Conservation (phyloP, 2,329 filamentous ascomycete genomes). For the Cyanodermella asteris region DNA sequence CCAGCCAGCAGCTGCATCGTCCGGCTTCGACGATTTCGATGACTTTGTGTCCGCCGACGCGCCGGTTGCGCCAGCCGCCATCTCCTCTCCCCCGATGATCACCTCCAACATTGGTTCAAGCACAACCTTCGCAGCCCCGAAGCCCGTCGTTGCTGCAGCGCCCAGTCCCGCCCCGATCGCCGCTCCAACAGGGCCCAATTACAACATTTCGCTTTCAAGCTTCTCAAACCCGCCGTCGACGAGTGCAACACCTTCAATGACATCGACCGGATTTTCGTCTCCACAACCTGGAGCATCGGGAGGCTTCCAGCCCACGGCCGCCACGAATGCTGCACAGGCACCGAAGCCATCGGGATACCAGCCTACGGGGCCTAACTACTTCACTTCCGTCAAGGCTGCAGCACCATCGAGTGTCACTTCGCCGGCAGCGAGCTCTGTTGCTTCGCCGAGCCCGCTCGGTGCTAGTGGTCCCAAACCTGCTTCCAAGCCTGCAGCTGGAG, state of each 20-base stretch:
- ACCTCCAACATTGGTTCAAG: constrained; percentile 27
- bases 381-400: constrained; percentile 46
- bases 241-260: constrained; percentile 36
- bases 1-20: too few species aligned
- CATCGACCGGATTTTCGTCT: constrained; percentile 26
- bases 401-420: constrained; percentile 13
- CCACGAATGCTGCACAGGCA: constrained; percentile 20
- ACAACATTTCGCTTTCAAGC: too few species aligned
- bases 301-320: constrained; percentile 10
- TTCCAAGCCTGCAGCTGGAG: constrained; percentile 27
- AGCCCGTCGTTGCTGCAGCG: constrained; percentile 63
- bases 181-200: constrained; percentile 17
- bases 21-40: constrained; percentile 90
- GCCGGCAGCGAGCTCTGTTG: too few species aligned
- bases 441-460: constrained; percentile 28
- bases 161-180: constrained; percentile 32
- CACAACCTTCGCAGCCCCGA: constrained; percentile 58
- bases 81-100: constrained; percentile 22
- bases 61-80: constrained; percentile 15
- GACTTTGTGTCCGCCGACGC: constrained; percentile 80
- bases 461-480: constrained; percentile 12
- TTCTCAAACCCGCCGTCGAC: too few species aligned
- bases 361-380: constrained; percentile 76
- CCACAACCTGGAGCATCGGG: constrained; percentile 11
- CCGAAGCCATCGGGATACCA: constrained; percentile 46